A percentile compares a stretch with the other conserved stretches of the same genome.
Conservation (phyloP, 495 filamentous ascomycete species). For the Echria macrotheca region DNA sequence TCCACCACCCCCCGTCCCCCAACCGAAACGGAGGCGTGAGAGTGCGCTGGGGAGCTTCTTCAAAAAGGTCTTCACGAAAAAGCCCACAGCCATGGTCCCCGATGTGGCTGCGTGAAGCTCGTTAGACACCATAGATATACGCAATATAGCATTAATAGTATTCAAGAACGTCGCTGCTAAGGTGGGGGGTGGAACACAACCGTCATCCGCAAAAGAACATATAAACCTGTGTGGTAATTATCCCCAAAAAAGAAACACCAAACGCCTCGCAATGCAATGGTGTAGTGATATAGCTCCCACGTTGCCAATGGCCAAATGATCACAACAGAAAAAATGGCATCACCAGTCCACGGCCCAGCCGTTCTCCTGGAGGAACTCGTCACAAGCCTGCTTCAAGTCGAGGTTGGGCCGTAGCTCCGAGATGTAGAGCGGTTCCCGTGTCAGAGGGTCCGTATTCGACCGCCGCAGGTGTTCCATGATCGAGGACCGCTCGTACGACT, state of each 20-base stretch:
- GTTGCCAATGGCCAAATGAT: too few relatives aligned
- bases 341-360: constrained; percentile 95
- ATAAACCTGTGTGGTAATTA: not conserved
- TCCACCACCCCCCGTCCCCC: not conserved
- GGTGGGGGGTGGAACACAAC: too few relatives aligned
- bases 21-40: constrained; percentile 2
- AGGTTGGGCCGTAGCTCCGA: constrained; percentile 80
- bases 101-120: constrained; percentile 7
- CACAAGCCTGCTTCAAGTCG: constrained; percentile 75
- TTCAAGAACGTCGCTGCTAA: too few relatives aligned
- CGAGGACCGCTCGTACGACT: constrained; percentile 84
- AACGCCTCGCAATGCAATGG: constrained; percentile 9
- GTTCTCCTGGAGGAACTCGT: constrained; percentile 77
- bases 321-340: not conserved
- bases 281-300: too few relatives aligned
- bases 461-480: constrained; percentile 80
- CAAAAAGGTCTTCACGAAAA: constrained; percentile 16
- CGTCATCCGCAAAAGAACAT: not conserved
- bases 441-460: constrained; percentile 73
- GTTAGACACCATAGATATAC: too few relatives aligned
- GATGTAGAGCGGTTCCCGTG: constrained; percentile 62
- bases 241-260: not conserved
- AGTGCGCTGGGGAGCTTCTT: constrained; percentile 15
- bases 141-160: too few relatives aligned
- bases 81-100: constrained; percentile 3